phyloP scores from a whole-genome alignment of 176 grass and related monocot species.

The Microstegium vimineum region DNA sequence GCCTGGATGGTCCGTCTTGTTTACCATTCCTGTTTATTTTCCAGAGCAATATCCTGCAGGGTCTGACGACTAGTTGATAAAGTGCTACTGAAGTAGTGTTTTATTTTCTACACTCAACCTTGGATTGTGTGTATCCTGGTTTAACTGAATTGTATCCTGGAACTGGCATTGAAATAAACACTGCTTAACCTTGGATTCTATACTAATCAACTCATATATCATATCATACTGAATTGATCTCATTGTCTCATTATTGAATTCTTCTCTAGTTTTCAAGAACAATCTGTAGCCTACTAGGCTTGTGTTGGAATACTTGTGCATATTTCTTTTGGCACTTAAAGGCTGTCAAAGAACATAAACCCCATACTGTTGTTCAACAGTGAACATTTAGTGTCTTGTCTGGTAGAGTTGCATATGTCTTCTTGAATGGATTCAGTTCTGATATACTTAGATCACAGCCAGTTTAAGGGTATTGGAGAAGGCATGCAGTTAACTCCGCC shows the following conservation, averaged over 20 bases:
- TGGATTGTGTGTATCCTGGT: no score
- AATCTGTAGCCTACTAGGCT: background rate
- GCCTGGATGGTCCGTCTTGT: slow-evolving; percentile 55
- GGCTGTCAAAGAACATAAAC: background rate
- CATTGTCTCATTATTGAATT: background rate
- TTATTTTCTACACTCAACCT: background rate
- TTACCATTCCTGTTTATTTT: background rate
- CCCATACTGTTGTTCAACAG: background rate
- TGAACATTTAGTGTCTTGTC: background rate
- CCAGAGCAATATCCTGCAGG: no score
- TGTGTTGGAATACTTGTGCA: background rate
- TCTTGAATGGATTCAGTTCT: background rate
- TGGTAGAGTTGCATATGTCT: background rate
- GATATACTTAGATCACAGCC: background rate
- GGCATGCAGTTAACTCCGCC: background rate
- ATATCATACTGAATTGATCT: background rate
- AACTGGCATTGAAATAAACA: background rate
- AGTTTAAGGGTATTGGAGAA: background rate
- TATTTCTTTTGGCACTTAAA: background rate
- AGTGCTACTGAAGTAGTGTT: background rate
- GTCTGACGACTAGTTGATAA: background rate
- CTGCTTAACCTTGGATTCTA: background rate
- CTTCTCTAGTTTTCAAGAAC: background rate
- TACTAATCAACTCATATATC: background rate
- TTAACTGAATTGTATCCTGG: background rate